Base-by-base conservation (phyloP, 345 rosid species). In the Sonneratia caseolaris region DNA sequence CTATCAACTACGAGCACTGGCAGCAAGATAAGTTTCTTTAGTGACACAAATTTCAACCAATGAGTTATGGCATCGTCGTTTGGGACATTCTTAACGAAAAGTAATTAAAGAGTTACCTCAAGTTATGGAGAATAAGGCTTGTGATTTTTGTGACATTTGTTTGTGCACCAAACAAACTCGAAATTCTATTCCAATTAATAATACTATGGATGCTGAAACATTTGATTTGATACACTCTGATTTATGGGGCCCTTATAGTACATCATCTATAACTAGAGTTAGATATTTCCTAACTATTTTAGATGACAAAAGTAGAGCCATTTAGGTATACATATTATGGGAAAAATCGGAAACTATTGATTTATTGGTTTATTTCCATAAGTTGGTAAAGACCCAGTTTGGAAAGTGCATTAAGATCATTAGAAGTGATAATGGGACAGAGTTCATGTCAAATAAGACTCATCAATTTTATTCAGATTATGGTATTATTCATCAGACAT, bases 381-480 rank as follows among this genome's bases (percentile, higher is more conserved):
- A 3, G 7, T 15, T 19, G 15, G 18, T 66, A 0, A 22, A 40
- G 3, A 70, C 48, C n/a, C 38, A 77, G 48, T 72, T 47, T 35
- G 4, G 15, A 3, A 11, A 13, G 2, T 15, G 0, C 5, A 32
- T 71, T 4, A 71, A 66, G 22, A 3, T 56, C 2, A 37, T 76
- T 65, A 2, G 15, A 16, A 64, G 8, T 1, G 43, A 70, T 27
- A 66, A 72, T 24, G 70, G 66, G 0, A 43, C 32, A 0, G 5
- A 70, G 47, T 70, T 53, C 19, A 15, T 0, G 13, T 51, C 32
- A 0, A 5, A 5, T 0, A 47, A 3, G 24, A 0, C 14, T 1
- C 6, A 0, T 9, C 21, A 36, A 4, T 1, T 37, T 8, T 9
- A 22, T 27, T 3, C 2, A 0, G 0, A 0, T 68, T 12, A 19